Conservation (phyloP, 129 eudicot species). For the Saussurea involucrata region DNA sequence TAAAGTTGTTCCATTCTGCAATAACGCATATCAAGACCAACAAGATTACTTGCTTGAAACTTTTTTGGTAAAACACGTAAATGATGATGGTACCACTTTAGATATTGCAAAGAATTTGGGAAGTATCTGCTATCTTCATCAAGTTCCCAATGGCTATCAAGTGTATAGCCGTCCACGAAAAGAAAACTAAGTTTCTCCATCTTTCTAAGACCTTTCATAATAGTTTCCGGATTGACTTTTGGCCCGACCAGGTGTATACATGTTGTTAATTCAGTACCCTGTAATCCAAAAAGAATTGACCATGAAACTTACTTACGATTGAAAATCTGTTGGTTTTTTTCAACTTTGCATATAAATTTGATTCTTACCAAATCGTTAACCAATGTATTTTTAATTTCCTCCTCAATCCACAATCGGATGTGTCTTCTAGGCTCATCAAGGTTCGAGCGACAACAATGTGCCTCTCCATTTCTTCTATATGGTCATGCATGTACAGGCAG, state of each 20-base stretch:
- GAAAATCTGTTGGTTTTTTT: not conserved
- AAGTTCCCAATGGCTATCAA: not conserved
- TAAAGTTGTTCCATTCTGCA: not conserved
- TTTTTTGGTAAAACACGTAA: not conserved
- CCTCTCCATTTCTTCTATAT: not conserved
- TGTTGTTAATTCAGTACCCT: not conserved
- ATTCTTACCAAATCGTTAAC: not conserved
- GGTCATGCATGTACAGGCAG: not conserved
- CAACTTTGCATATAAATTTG: too few relatives aligned
- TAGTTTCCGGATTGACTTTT: not conserved
- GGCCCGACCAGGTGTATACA: not conserved
- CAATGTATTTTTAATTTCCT: not conserved
- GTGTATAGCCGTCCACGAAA: too few relatives aligned
- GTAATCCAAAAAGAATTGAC: not conserved
- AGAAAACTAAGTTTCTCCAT: not conserved
- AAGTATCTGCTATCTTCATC: not conserved
- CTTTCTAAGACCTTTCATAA: not conserved
- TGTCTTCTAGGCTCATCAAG: not conserved
- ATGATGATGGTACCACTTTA: not conserved
- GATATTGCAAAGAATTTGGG: not conserved
- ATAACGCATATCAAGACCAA: not conserved
- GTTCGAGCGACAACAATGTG: not conserved
- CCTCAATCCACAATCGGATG: not conserved
- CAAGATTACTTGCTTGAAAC: not conserved
- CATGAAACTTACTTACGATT: not conserved